Percentiles rank a stretch among this genome's conserved stretches.
Conservation (phyloP, 768 basidiomycete species). For the Tulasnella sp. region DNA sequence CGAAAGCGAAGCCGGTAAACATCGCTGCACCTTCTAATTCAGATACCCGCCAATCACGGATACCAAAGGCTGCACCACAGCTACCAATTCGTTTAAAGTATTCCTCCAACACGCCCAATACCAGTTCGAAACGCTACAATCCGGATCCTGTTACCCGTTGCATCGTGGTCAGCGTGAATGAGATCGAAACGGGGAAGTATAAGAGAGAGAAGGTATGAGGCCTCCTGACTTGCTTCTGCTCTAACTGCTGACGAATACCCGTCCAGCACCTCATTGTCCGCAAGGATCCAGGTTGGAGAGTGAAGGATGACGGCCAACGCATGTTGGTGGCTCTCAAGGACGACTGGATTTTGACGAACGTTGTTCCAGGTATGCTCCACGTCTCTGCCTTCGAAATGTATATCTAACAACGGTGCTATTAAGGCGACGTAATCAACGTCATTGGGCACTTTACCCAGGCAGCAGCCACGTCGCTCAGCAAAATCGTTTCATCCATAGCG, state of each 20-base stretch:
- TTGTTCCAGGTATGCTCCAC: slow-evolving; percentile 46
- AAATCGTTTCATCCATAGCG: slow-evolving; percentile 41
- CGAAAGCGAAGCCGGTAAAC: neutral
- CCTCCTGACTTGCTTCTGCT: neutral
- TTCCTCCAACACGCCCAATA: neutral
- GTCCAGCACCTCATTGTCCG: slow-evolving; percentile 14
- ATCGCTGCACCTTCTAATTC: neutral
- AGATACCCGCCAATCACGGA: neutral
- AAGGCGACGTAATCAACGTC: slow-evolving; percentile 77
- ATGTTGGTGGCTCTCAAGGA: slow-evolving; percentile 57
- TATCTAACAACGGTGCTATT: neutral
- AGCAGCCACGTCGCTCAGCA: slow-evolving; percentile 30
- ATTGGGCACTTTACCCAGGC: slow-evolving; percentile 41
- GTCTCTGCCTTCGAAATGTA: neutral
- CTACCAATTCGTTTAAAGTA: neutral
- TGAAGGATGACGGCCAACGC: slow-evolving; percentile 24
- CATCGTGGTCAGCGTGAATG: slow-evolving; percentile 1
- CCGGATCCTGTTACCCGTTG: slow-evolving; percentile 8
- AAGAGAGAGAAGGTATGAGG: slow-evolving; percentile 5
- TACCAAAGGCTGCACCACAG: neutral
- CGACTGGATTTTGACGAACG: slow-evolving; percentile 65
- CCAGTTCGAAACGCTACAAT: neutral
- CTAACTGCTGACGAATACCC: neutral
- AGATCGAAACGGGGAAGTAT: neutral
- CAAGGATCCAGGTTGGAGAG: neutral